Conservation (phyloP, 495 filamentous ascomycete species). For the Xylaria telfairii region DNA sequence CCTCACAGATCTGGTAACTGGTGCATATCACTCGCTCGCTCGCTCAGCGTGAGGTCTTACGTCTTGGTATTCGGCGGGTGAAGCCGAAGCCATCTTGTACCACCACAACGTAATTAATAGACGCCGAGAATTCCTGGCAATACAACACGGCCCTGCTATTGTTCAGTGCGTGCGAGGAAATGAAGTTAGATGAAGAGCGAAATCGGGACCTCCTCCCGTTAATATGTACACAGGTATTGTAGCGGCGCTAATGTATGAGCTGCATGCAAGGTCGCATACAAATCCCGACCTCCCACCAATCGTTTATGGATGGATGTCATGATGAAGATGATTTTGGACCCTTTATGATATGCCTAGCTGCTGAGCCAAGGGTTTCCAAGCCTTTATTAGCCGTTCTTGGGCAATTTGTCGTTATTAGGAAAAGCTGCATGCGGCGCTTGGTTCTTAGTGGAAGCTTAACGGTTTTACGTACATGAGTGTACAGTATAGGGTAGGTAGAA, state of each 20-base stretch:
- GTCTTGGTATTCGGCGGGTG: neutral
- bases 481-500: no score
- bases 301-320: constrained; percentile 16
- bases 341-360: constrained; percentile 9
- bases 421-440: constrained; percentile 26
- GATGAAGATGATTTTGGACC: constrained; percentile 16
- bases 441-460: constrained; percentile 25
- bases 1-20: neutral
- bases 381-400: constrained; percentile 39
- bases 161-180: neutral
- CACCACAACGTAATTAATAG: neutral
- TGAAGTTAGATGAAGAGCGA: constrained; percentile 13
- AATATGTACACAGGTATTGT: neutral
- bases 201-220: neutral
- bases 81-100: constrained; percentile 1
- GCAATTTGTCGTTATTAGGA: constrained; percentile 30
- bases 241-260: constrained; percentile 15
- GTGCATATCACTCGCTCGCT: constrained; percentile 11
- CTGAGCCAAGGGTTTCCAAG: constrained; percentile 30
- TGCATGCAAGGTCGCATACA: constrained; percentile 20
- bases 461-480: no score
- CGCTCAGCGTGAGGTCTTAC: constrained; percentile 7
- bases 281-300: constrained; percentile 20
- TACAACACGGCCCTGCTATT: neutral
- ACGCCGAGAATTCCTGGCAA: neutral